Evolutionary conservation across 2,329 filamentous ascomycete species (phyloP), one percentile per base, ranked within the genome.

Genomic region (Rhynchosporium agropyri): DNA sequence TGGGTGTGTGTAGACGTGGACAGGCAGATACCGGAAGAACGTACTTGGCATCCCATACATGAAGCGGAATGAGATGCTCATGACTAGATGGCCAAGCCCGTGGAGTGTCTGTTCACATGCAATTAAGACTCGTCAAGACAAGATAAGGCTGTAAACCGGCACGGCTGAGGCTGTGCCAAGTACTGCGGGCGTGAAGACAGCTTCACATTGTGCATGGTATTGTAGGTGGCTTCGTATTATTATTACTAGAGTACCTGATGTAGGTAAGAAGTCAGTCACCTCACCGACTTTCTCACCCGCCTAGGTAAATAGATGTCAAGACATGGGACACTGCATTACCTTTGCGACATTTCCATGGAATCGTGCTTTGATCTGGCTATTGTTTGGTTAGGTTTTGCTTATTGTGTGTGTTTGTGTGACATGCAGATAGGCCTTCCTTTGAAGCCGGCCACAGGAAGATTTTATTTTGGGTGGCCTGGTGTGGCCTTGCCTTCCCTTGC

Each of bases 331-430:
- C 33, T 36, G 33, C 33, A 3, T 36, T 36, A 10, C 9, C 5
- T 6, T 36, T 36, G 33, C 9, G 33, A 5, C 6, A 10, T 5
- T 36, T 36, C 33, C 33, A 36, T 36, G 33, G 33, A 36, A 36
- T 36, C 33, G 33, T 36, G 33, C 33, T 36, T 36, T 10, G 9
- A 36, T 36, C 5, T 36, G 5, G 6, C 33, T 36, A 6, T 45
- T n/a, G 12, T 15, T 45, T n/a, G 13, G 3, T 45, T 45, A 15
- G 13, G 5, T 45, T 45, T n/a, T 45, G 13, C n/a, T 45, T n/a
- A n/a, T 45, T 45, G 3, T n/a, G 4, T 7, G 15, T 45, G 15
- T 15, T 60, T 46, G 64, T 63, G 61, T 66, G 59, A 63, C 61
- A 50, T 50, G 9, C 33, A 57, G 51, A 51, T 59, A 50, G 42